Percentiles rank a stretch among this genome's conserved stretches.
Conservation (phyloP, 2,329 filamentous ascomycete genomes). For the Thelonectria discophora region DNA sequence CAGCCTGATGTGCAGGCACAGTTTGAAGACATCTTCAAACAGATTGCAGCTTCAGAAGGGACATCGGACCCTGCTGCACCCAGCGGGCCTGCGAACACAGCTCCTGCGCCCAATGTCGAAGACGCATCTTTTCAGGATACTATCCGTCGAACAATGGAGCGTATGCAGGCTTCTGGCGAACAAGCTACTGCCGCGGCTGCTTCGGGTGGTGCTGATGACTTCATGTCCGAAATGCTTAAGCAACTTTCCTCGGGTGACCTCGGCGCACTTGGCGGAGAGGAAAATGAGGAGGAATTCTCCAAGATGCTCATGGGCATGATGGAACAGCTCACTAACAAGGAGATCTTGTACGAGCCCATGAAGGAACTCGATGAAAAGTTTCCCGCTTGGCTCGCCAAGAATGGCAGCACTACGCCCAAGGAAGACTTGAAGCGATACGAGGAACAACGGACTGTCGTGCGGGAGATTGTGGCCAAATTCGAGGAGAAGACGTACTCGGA, state of each 20-base stretch:
- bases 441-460: conserved; percentile 80
- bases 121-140: conserved; percentile 88
- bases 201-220: conserved; percentile 75
- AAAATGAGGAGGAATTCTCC: conserved; percentile 82
- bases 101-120: conserved; percentile 48
- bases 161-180: conserved; percentile 90
- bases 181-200: conserved; percentile 82
- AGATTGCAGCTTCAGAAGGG: conserved; percentile 66
- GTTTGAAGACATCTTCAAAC: conserved; percentile 80
- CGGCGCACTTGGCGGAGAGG: conserved; percentile 62
- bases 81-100: conserved; percentile 39
- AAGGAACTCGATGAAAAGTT: conserved; percentile 96
- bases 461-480: conserved; percentile 89
- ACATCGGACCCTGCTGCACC: conserved; percentile 37
- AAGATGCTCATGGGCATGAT: conserved; percentile 98
- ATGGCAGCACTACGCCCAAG: conserved; percentile 69
- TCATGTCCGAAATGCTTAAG: conserved; percentile 91
- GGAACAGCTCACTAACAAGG: conserved; percentile 98
- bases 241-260: conserved; percentile 73
- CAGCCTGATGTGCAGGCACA: conserved; percentile 79
- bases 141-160: conserved; percentile 92
- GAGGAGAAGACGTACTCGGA: conserved; percentile 85
- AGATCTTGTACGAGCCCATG: conserved; percentile 98
- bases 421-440: conserved; percentile 84
- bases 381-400: conserved; percentile 85